Conservation (phyloP, 2,329 filamentous ascomycete species). For the Colletotrichum orbiculare region DNA sequence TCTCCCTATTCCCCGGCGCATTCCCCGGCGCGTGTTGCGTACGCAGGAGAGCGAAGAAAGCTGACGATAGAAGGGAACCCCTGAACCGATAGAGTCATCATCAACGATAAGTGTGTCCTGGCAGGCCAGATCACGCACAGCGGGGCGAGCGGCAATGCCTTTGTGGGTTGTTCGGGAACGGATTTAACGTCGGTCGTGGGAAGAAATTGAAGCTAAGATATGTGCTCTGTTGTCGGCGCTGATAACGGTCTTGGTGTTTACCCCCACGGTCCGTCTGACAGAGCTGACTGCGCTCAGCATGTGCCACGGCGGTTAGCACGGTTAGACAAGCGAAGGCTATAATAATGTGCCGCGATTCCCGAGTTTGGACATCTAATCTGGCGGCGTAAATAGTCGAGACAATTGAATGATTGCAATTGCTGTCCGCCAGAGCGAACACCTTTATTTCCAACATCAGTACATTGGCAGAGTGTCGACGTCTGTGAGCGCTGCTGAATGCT, state of each 20-base stretch:
- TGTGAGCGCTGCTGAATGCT: too few relatives aligned
- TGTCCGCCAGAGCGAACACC: too few relatives aligned
- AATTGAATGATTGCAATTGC: too few relatives aligned
- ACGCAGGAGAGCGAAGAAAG: slow-evolving; percentile 3
- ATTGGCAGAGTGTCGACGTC: too few relatives aligned
- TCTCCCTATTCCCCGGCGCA: not conserved
- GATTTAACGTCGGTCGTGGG: not conserved
- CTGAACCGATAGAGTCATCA: slow-evolving; percentile 76
- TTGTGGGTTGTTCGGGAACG: slow-evolving; percentile 66
- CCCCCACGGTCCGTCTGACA: slow-evolving; percentile 18
- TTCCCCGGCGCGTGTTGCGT: not conserved
- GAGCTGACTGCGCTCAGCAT: not conserved
- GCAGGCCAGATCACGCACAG: slow-evolving; percentile 77
- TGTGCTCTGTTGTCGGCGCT: not conserved
- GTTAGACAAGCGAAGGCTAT: slow-evolving; percentile 4
- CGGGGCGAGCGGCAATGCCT: slow-evolving; percentile 75
- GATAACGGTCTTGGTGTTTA: slow-evolving; percentile 23
- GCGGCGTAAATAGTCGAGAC: too few relatives aligned
- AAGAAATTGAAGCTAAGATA: not conserved
- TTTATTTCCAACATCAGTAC: too few relatives aligned
- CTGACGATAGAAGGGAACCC: slow-evolving; percentile 60
- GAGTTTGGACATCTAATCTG: too few relatives aligned
- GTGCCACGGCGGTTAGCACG: slow-evolving; percentile 16
- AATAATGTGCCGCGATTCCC: too few relatives aligned
- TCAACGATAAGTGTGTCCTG: slow-evolving; percentile 65